These are phyloP conservation scores for Globisporangium takayamanum DNA, from an alignment of 352 stramenopile genomes.

Conservation along the genomic window DNA sequence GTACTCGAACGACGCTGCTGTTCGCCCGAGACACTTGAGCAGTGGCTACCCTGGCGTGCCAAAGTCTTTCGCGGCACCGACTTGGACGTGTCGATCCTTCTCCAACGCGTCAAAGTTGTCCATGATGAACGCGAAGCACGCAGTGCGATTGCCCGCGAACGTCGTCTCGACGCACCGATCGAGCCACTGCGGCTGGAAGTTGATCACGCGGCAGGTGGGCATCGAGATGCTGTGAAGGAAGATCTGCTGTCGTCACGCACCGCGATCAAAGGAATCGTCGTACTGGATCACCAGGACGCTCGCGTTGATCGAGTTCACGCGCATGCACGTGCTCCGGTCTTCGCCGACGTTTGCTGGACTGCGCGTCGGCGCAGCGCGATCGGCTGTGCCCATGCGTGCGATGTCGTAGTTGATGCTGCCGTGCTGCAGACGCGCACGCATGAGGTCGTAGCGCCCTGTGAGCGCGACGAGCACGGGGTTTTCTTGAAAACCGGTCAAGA, in stretches of 20 bases:
- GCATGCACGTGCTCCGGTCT: constrained; percentile 33
- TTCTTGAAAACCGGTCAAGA: constrained; percentile 24
- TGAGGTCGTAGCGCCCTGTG: constrained; percentile 13
- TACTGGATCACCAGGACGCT: constrained; percentile 23
- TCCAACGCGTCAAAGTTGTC: constrained; percentile 40
- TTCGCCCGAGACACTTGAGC: constrained; percentile 33
- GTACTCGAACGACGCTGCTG: constrained; percentile 31
- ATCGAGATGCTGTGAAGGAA: constrained; percentile 37
- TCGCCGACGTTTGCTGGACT: constrained; percentile 22
- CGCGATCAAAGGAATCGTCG: constrained; percentile 31
- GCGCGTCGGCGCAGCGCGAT: constrained; percentile 17
- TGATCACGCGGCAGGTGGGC: constrained; percentile 31
- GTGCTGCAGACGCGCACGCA: constrained; percentile 14
- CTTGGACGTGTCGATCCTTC: constrained; percentile 23
- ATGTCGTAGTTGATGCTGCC: constrained; percentile 25
- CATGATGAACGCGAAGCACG: constrained; percentile 41
- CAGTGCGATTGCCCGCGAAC: constrained; percentile 17
- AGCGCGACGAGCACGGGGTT: constrained; percentile 19
- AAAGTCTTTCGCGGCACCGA: constrained; percentile 28
- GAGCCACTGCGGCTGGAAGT: constrained; percentile 31
- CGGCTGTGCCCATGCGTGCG: constrained; percentile 10
- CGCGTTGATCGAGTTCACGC: constrained; percentile 35
- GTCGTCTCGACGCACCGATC: constrained; percentile 19
- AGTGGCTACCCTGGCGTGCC: constrained; percentile 30
- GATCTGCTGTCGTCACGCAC: constrained; percentile 20